Base-by-base conservation (phyloP, 2,329 filamentous ascomycete genomes). In the Alternaria viburni region DNA sequence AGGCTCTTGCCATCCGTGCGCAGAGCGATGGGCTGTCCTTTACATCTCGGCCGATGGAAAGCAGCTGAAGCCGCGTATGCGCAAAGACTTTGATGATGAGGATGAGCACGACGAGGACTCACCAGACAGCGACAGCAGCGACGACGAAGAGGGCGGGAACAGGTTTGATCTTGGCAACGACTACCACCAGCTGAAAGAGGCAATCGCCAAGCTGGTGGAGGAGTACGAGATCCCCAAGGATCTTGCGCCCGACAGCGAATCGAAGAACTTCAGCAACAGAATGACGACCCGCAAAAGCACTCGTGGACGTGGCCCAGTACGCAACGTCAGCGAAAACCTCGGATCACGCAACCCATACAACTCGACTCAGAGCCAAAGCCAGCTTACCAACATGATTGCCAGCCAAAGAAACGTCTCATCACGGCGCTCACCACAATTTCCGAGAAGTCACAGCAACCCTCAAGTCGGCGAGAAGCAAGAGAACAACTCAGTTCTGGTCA, bases 21-120 rank as follows among this genome's bases (percentile, higher is more conserved):
- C 90, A 1, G 93, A 96, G 79, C 86, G 90, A 59, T 97, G 93
- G 93, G 87, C 91, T 5, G 90, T 96, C 7, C 82, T 96, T 9
- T 95, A 94, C 72, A 88, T 96, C 59, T 91, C 91, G 0, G 81
- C 88, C 1, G 89, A 93, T 77, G 92, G 92, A 30, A 89, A 88
- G 72, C 85, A 85, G 55, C 82, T 96, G 44, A 90, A 89, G 8
- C 86, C 89, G 4, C 86, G 90, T 49, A 92, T 93, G 90, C 89
- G 85, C 41, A 93, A 91, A 78, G 92, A 91, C 41, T 79, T 83
- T 3, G 89, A 91, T 28, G 85, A 88, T 32, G 89, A 82, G 41
- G 79, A 92, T 15, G 86, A 87, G 86, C 12, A 89, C 26, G 88
- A 90, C 46, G 89, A 91, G 26, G 84, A 86, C 17, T 82, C 81